phyloP scores from a whole-genome alignment of 176 grass and related monocot species.

The Cymbopogon citratus region DNA sequence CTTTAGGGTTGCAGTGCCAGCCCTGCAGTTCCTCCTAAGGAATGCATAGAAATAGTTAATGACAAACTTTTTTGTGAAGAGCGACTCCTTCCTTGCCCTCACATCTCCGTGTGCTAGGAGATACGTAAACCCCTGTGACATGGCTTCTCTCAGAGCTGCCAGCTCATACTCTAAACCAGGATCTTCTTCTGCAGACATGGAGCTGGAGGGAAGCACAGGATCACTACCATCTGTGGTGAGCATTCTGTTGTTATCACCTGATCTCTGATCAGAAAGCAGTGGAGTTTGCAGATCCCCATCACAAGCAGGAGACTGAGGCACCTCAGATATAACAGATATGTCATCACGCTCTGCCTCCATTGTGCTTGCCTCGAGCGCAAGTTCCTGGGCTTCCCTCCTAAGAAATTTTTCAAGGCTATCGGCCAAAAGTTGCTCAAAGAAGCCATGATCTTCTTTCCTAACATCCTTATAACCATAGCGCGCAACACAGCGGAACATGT shows the following conservation, averaged over 20 bases:
- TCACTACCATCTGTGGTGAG: constrained; percentile 1
- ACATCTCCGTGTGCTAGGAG: constrained; percentile 78
- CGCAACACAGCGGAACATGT: constrained; percentile 85
- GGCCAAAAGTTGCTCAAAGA: constrained; percentile 72
- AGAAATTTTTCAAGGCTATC: constrained; percentile 87
- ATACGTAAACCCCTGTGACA: constrained; percentile 87
- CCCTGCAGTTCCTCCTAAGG: constrained; percentile 91
- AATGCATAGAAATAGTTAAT: constrained; percentile 97
- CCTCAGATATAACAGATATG: constrained; percentile 41
- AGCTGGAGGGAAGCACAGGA: constrained; percentile 40
- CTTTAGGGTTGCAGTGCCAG: constrained; percentile 73
- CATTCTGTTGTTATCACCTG: constrained; percentile 14
- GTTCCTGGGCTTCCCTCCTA: constrained; percentile 73
- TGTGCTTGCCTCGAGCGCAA: constrained; percentile 51
- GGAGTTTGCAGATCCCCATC: constrained; percentile 63
- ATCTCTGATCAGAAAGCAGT: constrained; percentile 53
- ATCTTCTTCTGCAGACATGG: constrained; percentile 67
- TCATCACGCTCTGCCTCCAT: constrained; percentile 50
- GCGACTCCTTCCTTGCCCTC: constrained; percentile 84
- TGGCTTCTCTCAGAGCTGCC: constrained; percentile 74
- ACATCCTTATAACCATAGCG: constrained; percentile 96
- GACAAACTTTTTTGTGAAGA: constrained; percentile 87
- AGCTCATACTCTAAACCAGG: constrained; percentile 84
- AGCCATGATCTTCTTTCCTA: constrained; percentile 75
- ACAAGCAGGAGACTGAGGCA: constrained; percentile 26